phyloP scores from a whole-genome alignment of 768 basidiomycete genomes.

The Termitomyces sp. region DNA sequence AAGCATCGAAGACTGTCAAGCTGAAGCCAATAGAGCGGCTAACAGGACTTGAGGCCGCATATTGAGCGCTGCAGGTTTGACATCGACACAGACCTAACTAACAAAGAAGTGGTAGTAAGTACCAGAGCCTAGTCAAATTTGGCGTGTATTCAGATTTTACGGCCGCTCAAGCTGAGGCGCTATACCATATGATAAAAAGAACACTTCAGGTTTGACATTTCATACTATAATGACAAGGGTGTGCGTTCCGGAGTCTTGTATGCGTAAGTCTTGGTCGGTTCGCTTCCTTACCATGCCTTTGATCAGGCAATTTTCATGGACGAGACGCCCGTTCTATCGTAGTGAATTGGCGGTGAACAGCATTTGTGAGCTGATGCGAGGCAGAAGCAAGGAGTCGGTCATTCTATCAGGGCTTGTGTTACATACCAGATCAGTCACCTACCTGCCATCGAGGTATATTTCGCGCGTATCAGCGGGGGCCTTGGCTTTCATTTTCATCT shows the following conservation, averaged over 20 bases:
- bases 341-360: background rate
- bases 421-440: background rate
- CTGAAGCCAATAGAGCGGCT: background rate
- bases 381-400: background rate
- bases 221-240: no score
- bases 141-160: background rate
- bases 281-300: background rate
- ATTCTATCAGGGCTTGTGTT: background rate
- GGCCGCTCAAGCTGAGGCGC: background rate
- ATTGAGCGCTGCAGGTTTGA: background rate
- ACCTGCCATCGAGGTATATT: background rate
- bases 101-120: background rate
- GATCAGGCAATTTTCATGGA: background rate
- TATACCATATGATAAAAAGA: background rate
- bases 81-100: background rate
- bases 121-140: background rate
- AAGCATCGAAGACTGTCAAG: background rate
- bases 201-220: background rate
- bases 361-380: background rate
- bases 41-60: background rate
- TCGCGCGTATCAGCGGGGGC: no score
- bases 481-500: no score
- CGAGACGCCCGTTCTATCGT: background rate
- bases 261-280: background rate
- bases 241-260: background rate